Evolutionary conservation across 2,329 filamentous ascomycete genomes (phyloP), one percentile per base, ranked within the genome.

Genomic region (Diaporthe sp.): DNA sequence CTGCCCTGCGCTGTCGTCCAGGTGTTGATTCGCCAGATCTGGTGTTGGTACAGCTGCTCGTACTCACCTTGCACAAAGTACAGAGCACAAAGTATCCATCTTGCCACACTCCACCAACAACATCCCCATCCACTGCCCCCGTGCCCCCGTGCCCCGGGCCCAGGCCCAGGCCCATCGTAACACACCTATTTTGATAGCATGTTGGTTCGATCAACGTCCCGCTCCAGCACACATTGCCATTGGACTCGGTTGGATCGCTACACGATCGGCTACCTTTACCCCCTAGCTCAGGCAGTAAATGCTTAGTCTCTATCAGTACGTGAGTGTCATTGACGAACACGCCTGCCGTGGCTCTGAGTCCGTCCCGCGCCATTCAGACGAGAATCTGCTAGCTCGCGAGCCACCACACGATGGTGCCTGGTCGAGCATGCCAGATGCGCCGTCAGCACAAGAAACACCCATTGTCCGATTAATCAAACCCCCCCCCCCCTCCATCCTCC

Each of bases 321-420:
- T 37, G 42, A 34, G 42, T 31, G 42, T 37, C 44, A 51, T 37
- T 12, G 39, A 49, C 19, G 5, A 9, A 67, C 61, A 67, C 22
- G 61, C 71, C n/a, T 57, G 51, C n/a, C 57, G 44, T 73, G 58
- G 46, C 58, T 73, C 39, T 22, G 13, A 39, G 46, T 68, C 22
- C 65, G 65, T 39, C 34, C 22, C 31, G 46, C 62, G 58, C 60
- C 71, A 44, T 46, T 65, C 46, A 62, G 49, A 55, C 57, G 44
- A 73, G 31, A 5, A 31, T n/a, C 31, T 49, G 44, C 71, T 53
- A 72, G 70, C 42, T 51, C 31, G 25, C 22, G 46, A 49, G 13
- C 70, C 70, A 53, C 44, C 44, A 25, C 55, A 53, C 1, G n/a
- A 46, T 7, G 60, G 60, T 19, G 10, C 37, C 6, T 28, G 37